Conservation (phyloP, 2,329 filamentous ascomycete species). For the Nannizziopsis arthrosporioides region DNA sequence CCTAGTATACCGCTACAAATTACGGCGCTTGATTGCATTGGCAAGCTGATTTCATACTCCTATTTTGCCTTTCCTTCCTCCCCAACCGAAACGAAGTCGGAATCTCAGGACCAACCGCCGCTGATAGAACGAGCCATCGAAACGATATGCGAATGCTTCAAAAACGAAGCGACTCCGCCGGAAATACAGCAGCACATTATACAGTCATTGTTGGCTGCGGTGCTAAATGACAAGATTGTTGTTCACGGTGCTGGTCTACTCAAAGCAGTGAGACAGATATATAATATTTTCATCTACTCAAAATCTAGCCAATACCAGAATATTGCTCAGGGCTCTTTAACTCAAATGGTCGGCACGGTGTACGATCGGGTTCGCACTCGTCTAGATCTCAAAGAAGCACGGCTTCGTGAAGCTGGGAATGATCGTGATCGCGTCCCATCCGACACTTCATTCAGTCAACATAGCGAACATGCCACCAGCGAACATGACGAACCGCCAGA, state of each 20-base stretch:
- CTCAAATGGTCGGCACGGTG: slow-evolving; percentile 97
- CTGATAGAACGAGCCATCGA: slow-evolving; percentile 96
- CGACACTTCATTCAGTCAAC: slow-evolving; percentile 27
- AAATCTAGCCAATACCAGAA: slow-evolving; percentile 92
- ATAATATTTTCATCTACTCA: slow-evolving; percentile 96
- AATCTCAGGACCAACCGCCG: slow-evolving; percentile 42
- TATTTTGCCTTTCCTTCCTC: slow-evolving; percentile 70
- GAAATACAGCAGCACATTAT: slow-evolving; percentile 97
- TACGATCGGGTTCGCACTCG: slow-evolving; percentile 87
- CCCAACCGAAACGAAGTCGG: slow-evolving; percentile 24
- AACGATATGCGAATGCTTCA: slow-evolving; percentile 98
- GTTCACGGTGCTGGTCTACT: slow-evolving; percentile 91
- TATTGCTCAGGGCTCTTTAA: slow-evolving; percentile 89
- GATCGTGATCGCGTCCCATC: slow-evolving; percentile 24
- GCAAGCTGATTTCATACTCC: slow-evolving; percentile 96
- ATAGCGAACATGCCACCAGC: slow-evolving; percentile 35
- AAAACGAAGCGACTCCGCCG: slow-evolving; percentile 81
- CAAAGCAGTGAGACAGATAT: slow-evolving; percentile 94
- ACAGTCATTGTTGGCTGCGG: slow-evolving; percentile 87
- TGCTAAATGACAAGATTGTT: slow-evolving; percentile 96
- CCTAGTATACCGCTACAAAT: slow-evolving; percentile 76
- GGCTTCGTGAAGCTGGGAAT: slow-evolving; percentile 39
- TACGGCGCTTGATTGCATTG: slow-evolving; percentile 89
- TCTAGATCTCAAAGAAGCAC: slow-evolving; percentile 74
- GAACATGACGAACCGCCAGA: slow-evolving; percentile 39